Evolutionary conservation across 164 flowering plant genomes (phyloP).

Genomic region (Dillenia suffruticosa): DNA sequence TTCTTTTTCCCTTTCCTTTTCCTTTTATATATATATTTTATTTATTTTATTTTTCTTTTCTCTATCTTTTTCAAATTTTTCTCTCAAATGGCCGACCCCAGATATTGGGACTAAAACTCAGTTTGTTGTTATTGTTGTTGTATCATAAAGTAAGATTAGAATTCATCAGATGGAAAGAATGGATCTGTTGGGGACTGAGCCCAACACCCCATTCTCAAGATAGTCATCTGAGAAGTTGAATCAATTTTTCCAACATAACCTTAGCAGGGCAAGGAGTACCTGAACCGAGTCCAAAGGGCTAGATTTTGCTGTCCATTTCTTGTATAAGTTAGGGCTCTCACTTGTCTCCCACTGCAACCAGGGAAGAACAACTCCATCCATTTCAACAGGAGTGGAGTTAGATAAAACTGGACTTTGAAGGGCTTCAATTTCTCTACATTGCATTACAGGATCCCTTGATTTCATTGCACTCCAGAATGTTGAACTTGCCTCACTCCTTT

Average conservation of each 20-base stretch:
- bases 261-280: slow-evolving; percentile 29
- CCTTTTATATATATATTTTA: too few species aligned
- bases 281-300: slow-evolving; percentile 28
- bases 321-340: slow-evolving; percentile 38
- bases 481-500: slow-evolving; percentile 90
- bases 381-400: slow-evolving; percentile 44
- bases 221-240: too few species aligned
- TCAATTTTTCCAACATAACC: too few species aligned
- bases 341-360: slow-evolving; percentile 97
- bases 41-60: too few species aligned
- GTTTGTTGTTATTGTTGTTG: too few species aligned
- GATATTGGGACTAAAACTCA: too few species aligned
- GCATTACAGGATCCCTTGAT: slow-evolving; percentile 19
- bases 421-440: slow-evolving; percentile 20
- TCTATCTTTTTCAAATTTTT: too few species aligned
- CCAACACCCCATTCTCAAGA: too few species aligned
- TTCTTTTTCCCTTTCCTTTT: too few species aligned
- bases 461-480: slow-evolving; percentile 46
- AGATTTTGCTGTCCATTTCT: slow-evolving; percentile 25
- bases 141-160: neutral
- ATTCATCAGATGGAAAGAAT: neutral
- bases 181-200: too few species aligned
- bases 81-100: too few species aligned
- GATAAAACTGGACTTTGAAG: slow-evolving; percentile 25
- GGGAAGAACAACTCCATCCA: slow-evolving; percentile 86